Evolutionary conservation across 177 flowering plant species (phyloP), one percentile per base, ranked within the genome.

Genomic region (Tripterygium wilfordii): DNA sequence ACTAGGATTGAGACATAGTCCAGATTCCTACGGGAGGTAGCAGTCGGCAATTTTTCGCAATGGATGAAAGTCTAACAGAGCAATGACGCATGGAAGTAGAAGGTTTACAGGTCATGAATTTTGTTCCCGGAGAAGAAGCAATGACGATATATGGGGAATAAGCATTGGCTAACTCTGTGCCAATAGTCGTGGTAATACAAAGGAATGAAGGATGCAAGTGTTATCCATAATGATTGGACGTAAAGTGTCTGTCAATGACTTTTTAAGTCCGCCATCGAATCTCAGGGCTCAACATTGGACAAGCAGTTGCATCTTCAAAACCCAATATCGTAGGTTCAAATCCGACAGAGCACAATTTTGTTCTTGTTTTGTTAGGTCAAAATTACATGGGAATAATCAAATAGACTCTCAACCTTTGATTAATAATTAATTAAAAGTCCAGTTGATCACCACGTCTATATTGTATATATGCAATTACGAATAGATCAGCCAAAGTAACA

Each of bases 241-340:
- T 40, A 47, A 50, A 36, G 33, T 16, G 15, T 51, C 24, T 40
- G 23, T 26, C 27, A 36, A 36, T 51, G 36, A 22, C 46, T 52
- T 56, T 56, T 56, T 28, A 46, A 56, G 52, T 56, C 52, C 28
- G 4, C 23, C 42, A 43, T 45, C 51, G 45, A 54, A 54, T 45
- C 43, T 10, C 35, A 44, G 3, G 51, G 60, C 37, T 56, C 60
- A 47, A 56, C 52, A 36, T 21, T 47, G 17, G 45, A 47, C 4
- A 43, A 12, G 1, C 31, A 30, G 47, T 43, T n/a, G n/a, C n/a
- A n/a, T n/a, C n/a, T n/a, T n/a, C n/a, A n/a, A n/a, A n/a, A n/a
- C n/a, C n/a, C n/a, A n/a, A n/a, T n/a, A n/a, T n/a, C n/a, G n/a
- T n/a, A n/a, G n/a, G n/a, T n/a, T n/a, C n/a, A n/a, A n/a, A n/a